Conservation (phyloP, 306 rosid genomes). For the Cicer yamashitae region DNA sequence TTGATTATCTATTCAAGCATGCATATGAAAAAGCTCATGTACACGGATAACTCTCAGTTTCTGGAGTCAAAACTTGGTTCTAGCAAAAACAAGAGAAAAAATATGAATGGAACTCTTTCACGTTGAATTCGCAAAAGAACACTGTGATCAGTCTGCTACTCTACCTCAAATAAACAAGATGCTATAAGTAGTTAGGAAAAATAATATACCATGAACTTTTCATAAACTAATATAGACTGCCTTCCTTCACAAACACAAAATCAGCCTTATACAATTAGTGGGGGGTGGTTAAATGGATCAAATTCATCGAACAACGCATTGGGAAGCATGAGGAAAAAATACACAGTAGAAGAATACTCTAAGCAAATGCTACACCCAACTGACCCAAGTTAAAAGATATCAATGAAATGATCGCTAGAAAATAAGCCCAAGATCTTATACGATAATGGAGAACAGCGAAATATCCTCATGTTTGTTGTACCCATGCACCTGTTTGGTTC, state of each 20-base stretch:
- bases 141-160: neutral
- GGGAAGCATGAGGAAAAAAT: neutral
- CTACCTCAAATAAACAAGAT: neutral
- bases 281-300: neutral
- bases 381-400: conserved; percentile 21
- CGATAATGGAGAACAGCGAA: neutral
- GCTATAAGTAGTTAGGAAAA: neutral
- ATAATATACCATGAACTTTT: neutral
- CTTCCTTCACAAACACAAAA: neutral
- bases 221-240: neutral
- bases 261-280: neutral
- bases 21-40: neutral
- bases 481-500: neutral
- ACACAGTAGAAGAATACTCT: neutral
- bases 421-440: conserved; percentile 7
- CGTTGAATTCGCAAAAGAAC: conserved; percentile 1
- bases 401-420: neutral
- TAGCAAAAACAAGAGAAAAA: neutral
- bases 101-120: neutral
- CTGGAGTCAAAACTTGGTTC: neutral
- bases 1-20: conserved; percentile 29
- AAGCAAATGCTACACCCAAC: neutral
- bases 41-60: neutral
- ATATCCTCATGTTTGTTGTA: neutral
- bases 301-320: neutral